Conservation (phyloP, 306 rosid genomes). For the Gillenia trifoliata region DNA sequence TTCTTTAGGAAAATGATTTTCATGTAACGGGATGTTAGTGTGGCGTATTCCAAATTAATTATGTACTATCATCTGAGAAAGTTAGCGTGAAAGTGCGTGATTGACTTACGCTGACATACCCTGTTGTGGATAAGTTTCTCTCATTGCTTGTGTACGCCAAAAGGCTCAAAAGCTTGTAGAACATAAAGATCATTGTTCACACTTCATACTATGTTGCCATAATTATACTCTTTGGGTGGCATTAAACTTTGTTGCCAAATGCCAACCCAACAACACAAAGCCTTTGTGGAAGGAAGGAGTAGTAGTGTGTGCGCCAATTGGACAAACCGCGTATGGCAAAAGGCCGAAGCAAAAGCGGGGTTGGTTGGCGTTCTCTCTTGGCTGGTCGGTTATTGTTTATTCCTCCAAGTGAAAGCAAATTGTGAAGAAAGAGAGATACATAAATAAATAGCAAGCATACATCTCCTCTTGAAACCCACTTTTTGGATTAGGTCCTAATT, state of each 20-base stretch:
- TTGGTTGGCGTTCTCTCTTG: background rate
- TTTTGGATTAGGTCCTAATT: background rate
- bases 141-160: background rate
- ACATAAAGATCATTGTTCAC: background rate
- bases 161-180: constrained; percentile 1
- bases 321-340: background rate
- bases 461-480: background rate
- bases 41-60: too few relatives aligned
- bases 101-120: background rate
- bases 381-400: constrained; percentile 14
- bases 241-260: background rate
- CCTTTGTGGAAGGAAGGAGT: background rate
- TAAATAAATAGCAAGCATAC: too few relatives aligned
- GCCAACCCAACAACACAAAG: constrained; percentile 6
- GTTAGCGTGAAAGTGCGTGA: too few relatives aligned
- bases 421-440: background rate
- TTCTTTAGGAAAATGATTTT: too few relatives aligned
- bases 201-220: background rate
- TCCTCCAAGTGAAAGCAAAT: background rate
- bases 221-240: background rate
- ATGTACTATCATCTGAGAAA: too few relatives aligned
- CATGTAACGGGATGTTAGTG: too few relatives aligned
- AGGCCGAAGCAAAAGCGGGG: background rate
- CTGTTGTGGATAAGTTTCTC: background rate
- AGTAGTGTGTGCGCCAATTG: background rate